Evolutionary conservation across 2,329 filamentous ascomycete species (phyloP).

Genomic region (Mycosphaerella arachidis): DNA sequence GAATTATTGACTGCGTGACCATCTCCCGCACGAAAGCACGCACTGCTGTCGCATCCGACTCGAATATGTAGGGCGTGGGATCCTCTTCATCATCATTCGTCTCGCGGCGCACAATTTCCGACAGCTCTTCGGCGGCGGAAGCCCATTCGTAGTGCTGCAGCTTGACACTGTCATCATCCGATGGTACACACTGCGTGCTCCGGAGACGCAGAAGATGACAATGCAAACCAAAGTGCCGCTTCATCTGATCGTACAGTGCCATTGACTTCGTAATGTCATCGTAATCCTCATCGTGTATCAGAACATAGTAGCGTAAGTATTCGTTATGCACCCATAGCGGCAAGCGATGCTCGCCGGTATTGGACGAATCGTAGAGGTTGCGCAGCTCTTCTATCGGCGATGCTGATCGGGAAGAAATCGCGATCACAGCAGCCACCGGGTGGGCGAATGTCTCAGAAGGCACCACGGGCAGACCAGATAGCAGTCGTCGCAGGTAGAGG

Average conservation of each 20-base stretch:
- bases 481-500: conserved; percentile 74
- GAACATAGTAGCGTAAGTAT: conserved; percentile 90
- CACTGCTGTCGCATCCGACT: conserved; percentile 85
- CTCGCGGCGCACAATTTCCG: conserved; percentile 53
- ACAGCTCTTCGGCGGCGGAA: conserved; percentile 78
- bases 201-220: conserved; percentile 86
- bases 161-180: conserved; percentile 83
- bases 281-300: conserved; percentile 92
- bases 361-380: conserved; percentile 79
- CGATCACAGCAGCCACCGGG: conserved; percentile 89
- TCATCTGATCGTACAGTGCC: conserved; percentile 95
- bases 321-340: conserved; percentile 87
- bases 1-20: conserved; percentile 89
- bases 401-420: conserved; percentile 83
- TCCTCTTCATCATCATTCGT: conserved; percentile 66
- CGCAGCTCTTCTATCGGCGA: conserved; percentile 82
- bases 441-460: conserved; percentile 92
- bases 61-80: conserved; percentile 75
- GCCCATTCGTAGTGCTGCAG: conserved; percentile 84
- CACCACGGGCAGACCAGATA: conserved; percentile 72
- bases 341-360: conserved; percentile 65
- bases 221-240: conserved; percentile 92
- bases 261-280: conserved; percentile 90
- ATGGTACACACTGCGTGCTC: conserved; percentile 77
- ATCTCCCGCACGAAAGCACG: conserved; percentile 88